Percentiles rank a stretch among this genome's conserved stretches.
Evolutionary conservation across 2,329 filamentous ascomycete species (phyloP).

Genomic region (Fonsecaea monophora): DNA sequence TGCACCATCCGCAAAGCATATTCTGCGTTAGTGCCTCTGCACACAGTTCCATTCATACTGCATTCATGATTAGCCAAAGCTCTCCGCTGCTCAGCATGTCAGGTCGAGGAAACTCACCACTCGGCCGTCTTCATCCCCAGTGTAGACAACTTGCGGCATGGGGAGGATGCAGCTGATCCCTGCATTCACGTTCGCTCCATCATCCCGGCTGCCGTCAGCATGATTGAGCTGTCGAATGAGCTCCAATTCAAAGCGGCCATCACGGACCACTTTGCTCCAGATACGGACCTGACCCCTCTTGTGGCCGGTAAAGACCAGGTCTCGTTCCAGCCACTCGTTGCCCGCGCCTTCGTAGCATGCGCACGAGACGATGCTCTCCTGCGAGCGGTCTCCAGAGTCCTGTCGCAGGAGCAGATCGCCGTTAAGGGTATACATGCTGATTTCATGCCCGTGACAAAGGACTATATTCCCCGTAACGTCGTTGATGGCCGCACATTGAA

Average conservation of each 20-base stretch:
- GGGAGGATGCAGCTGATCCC: slow-evolving; percentile 86
- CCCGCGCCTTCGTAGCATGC: slow-evolving; percentile 91
- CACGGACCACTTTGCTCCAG: slow-evolving; percentile 52
- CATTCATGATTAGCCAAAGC: slow-evolving; percentile 23
- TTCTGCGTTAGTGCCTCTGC: slow-evolving; percentile 51
- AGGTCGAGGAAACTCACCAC: slow-evolving; percentile 68
- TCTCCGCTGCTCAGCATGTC: background rate
- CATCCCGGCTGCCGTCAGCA: slow-evolving; percentile 70
- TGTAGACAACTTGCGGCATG: slow-evolving; percentile 84
- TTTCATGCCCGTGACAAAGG: slow-evolving; percentile 76
- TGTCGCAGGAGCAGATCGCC: slow-evolving; percentile 82
- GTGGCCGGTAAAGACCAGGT: slow-evolving; percentile 89
- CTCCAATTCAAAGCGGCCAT: slow-evolving; percentile 75
- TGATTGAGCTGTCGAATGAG: slow-evolving; percentile 84
- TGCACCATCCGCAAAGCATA: background rate
- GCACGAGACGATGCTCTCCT: slow-evolving; percentile 80
- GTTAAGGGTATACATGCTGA: slow-evolving; percentile 86
- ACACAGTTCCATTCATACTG: slow-evolving; percentile 67
- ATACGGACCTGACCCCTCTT: slow-evolving; percentile 81
- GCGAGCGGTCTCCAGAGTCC: slow-evolving; percentile 72
- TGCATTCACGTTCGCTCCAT: slow-evolving; percentile 62
- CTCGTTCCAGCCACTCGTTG: slow-evolving; percentile 89
- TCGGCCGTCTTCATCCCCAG: slow-evolving; percentile 89
- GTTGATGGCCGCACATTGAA: slow-evolving; percentile 79
- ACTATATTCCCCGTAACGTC: slow-evolving; percentile 90